Conservation (phyloP, 2,329 filamentous ascomycete genomes). For the Trichoderma sp. region DNA sequence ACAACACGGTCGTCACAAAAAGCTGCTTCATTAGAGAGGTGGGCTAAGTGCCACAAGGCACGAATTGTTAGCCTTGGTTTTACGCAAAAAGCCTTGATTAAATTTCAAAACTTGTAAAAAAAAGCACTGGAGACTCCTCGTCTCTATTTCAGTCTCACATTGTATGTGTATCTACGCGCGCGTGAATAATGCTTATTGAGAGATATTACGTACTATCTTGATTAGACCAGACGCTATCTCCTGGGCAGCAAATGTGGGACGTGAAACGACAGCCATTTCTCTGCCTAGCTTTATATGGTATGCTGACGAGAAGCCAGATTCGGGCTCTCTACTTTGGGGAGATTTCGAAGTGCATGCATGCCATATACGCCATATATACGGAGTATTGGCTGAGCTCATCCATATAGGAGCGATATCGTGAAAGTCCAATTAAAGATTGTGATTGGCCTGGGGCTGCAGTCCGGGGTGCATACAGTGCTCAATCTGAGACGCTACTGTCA, state of each 20-base stretch:
- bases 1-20: neutral
- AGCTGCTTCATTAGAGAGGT: slow-evolving; percentile 6
- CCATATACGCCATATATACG: neutral
- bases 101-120: neutral
- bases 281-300: neutral
- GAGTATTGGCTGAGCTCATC: neutral
- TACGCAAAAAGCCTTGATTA: slow-evolving; percentile 1
- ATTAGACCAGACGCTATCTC: neutral
- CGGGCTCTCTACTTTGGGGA: neutral
- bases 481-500: neutral
- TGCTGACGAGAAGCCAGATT: neutral
- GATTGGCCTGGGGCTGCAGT: neutral
- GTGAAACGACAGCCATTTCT: neutral
- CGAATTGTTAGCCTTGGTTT: neutral
- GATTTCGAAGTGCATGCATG: neutral
- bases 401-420: neutral
- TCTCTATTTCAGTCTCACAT: neutral
- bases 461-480: neutral
- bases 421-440: neutral
- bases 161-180: neutral
- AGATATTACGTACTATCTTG: neutral
- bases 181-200: neutral
- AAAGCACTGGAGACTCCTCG: neutral
- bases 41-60: slow-evolving; percentile 9
- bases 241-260: neutral